Percentiles rank a stretch among this genome's conserved stretches.
Evolutionary conservation across 1,139 yeast genomes (phyloP).

Genomic region (Sugiyamaella novakii): DNA sequence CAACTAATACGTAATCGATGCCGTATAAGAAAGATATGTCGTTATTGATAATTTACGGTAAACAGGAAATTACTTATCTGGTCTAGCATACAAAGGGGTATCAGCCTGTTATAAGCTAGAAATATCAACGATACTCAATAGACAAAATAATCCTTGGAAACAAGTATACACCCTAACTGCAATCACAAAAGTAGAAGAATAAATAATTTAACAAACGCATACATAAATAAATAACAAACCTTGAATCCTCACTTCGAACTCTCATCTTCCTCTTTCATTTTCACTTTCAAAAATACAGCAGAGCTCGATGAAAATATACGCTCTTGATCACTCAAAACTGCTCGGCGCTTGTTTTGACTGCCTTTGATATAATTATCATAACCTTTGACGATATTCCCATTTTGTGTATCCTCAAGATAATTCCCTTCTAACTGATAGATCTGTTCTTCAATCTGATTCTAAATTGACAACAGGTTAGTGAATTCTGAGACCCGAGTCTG

Average conservation of each 20-base stretch:
- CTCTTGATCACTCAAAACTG: slow-evolving; percentile 73
- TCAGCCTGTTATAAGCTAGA: no score
- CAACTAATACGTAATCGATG: no score
- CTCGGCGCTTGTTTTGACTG: slow-evolving; percentile 54
- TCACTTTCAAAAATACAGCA: slow-evolving; percentile 61
- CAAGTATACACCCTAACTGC: no score
- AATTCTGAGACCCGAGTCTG: slow-evolving; percentile 61
- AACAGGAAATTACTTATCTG: no score
- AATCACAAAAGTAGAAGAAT: no score
- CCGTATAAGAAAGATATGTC: no score
- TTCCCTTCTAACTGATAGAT: slow-evolving; percentile 81
- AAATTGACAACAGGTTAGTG: background rate
- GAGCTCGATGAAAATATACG: slow-evolving; percentile 83
- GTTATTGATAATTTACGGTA: no score
- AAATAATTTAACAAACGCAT: no score
- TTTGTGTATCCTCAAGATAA: slow-evolving; percentile 67
- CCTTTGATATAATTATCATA: slow-evolving; percentile 77
- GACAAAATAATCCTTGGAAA: no score
- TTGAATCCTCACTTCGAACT: slow-evolving; percentile 1
- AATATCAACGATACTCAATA: no score
- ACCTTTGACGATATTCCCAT: slow-evolving; percentile 86
- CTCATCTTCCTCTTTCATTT: slow-evolving; percentile 36
- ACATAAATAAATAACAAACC: no score
- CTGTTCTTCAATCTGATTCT: slow-evolving; percentile 62
- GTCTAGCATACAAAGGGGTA: no score